These are phyloP conservation scores for Chloris gayana DNA, from an alignment of 176 grass and related monocot species.

Conservation along the genomic window DNA sequence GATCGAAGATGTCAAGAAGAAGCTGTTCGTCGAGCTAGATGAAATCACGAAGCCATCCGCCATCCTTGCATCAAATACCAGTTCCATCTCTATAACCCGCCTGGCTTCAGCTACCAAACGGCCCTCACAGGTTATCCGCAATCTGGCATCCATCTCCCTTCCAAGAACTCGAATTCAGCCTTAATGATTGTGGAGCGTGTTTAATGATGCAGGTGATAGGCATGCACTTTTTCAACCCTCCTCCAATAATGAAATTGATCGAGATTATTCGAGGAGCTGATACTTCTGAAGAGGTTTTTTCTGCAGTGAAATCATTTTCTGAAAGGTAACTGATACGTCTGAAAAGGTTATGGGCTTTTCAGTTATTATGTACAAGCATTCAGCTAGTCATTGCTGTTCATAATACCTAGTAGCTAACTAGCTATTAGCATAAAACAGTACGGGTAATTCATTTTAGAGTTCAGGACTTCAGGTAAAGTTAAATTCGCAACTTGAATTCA, in stretches of 20 bases:
- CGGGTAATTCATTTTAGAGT: constrained; percentile 14
- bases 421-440: neutral
- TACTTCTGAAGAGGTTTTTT: constrained; percentile 79
- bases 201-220: constrained; percentile 72
- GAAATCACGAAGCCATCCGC: constrained; percentile 74
- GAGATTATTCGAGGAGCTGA: constrained; percentile 93
- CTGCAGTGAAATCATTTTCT: constrained; percentile 69
- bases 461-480: neutral
- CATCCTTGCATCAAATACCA: constrained; percentile 90
- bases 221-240: constrained; percentile 97
- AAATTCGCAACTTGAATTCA: neutral
- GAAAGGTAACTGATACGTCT: constrained; percentile 57
- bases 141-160: neutral
- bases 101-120: constrained; percentile 81
- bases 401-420: neutral
- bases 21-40: constrained; percentile 77
- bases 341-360: neutral
- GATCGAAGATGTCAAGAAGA: constrained; percentile 82
- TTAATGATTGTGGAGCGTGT: constrained; percentile 13
- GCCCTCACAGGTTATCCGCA: constrained; percentile 64
- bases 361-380: constrained; percentile 4
- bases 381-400: too few species aligned
- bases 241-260: constrained; percentile 92
- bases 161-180: neutral
- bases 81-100: constrained; percentile 86